Conservation (phyloP, 2,329 filamentous ascomycete species). For the Alternaria infectoria region DNA sequence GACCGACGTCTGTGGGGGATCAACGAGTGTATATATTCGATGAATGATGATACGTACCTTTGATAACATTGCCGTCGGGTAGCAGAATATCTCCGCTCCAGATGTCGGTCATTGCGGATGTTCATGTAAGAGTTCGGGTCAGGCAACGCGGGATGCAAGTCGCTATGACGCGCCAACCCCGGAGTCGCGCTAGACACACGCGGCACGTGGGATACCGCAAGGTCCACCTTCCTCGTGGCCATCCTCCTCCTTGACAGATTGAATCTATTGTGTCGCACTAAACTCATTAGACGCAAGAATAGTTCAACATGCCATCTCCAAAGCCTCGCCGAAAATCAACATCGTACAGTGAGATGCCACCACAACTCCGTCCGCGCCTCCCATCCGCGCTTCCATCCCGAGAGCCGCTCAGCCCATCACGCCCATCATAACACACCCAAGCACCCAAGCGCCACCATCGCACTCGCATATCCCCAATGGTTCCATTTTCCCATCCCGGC, state of each 20-base stretch:
- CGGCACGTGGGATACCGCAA: slow-evolving; percentile 15
- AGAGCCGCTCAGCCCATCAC: no score
- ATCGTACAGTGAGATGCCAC: no score
- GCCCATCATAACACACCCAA: no score
- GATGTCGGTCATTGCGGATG: slow-evolving; percentile 37
- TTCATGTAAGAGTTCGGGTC: background rate
- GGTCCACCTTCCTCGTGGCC: background rate
- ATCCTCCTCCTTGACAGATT: background rate
- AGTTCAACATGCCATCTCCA: no score
- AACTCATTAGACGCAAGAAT: no score
- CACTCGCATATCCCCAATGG: no score
- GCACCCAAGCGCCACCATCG: no score
- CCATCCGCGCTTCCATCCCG: no score
- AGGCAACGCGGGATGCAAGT: background rate
- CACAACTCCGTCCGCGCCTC: no score
- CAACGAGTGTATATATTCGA: background rate
- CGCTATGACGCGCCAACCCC: slow-evolving; percentile 25
- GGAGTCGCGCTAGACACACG: slow-evolving; percentile 16
- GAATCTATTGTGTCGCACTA: no score
- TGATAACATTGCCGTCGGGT: slow-evolving; percentile 29
- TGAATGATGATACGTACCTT: slow-evolving; percentile 18
- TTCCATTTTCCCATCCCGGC: no score
- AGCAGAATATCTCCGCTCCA: slow-evolving; percentile 46
- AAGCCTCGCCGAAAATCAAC: no score
- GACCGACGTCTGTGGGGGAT: slow-evolving; percentile 31